Conservation (phyloP, 257 asterid genomes). For the Lavandula angustifolia region DNA sequence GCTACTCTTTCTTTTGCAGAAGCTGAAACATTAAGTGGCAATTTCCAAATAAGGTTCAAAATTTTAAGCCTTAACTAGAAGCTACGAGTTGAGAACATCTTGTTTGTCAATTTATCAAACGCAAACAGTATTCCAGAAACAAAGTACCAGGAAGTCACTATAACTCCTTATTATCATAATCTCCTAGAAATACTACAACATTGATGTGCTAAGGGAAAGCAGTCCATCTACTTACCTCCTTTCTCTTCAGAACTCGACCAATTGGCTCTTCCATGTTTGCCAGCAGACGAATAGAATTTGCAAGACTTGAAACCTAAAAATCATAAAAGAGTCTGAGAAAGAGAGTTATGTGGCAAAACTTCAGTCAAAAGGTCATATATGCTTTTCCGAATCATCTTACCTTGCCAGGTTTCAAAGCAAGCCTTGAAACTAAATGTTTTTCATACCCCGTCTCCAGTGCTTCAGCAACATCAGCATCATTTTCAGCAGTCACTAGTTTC, state of each 20-base stretch:
- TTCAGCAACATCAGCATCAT: conserved; percentile 66
- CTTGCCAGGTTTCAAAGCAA: conserved; percentile 77
- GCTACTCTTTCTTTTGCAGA: conserved; percentile 12
- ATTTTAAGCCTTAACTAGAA: background rate
- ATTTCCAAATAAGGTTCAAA: conserved; percentile 9
- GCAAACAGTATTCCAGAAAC: conserved; percentile 1
- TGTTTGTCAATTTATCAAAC: background rate
- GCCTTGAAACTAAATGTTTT: conserved; percentile 65
- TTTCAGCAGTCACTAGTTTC: conserved; percentile 62
- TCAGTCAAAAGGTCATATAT: conserved; percentile 8
- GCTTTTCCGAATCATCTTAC: conserved; percentile 40
- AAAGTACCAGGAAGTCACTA: conserved; percentile 6
- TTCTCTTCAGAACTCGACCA: too few relatives aligned
- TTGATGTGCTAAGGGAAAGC: conserved; percentile 6
- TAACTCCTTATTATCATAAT: background rate
- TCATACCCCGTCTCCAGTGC: conserved; percentile 70
- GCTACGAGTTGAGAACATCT: conserved; percentile 1
- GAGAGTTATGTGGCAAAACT: conserved; percentile 23
- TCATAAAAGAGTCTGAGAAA: conserved; percentile 9
- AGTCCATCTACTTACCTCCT: background rate
- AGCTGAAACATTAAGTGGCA: conserved; percentile 2
- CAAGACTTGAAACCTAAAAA: conserved; percentile 38
- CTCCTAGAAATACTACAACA: background rate
- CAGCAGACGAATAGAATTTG: too few relatives aligned
- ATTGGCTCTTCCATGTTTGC: too few relatives aligned